A percentile compares a stretch with the other conserved stretches of the same genome.
phyloP scores from a whole-genome alignment of 2,329 filamentous ascomycete genomes.

The Furcasterigmium furcatum region DNA sequence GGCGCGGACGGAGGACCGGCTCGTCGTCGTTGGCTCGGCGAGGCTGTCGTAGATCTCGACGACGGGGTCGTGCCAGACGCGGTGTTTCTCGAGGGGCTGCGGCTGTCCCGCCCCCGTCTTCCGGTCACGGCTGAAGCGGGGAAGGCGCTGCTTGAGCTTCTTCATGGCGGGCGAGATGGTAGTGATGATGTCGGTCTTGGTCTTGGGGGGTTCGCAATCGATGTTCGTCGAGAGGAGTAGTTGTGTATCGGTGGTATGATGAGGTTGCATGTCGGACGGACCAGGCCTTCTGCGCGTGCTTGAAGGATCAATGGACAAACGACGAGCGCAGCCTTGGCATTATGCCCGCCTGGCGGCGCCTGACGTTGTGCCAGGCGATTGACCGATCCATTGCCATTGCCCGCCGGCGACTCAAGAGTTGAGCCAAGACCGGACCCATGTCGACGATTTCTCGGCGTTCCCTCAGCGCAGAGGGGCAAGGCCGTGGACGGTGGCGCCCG shows the following conservation, averaged over 20 bases:
- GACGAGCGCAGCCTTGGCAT: too few relatives aligned
- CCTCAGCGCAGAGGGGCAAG: too few relatives aligned
- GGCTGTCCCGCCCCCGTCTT: too few relatives aligned
- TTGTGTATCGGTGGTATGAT: neutral
- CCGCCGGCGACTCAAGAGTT: too few relatives aligned
- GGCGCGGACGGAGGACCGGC: conserved; percentile 5
- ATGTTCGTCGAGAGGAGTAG: neutral
- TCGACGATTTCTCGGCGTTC: too few relatives aligned
- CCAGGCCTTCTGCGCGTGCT: too few relatives aligned
- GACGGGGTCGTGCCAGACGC: conserved; percentile 9
- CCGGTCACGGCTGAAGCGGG: neutral
- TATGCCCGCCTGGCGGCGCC: too few relatives aligned
- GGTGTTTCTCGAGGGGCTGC: conserved; percentile 2
- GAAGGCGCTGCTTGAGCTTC: neutral
- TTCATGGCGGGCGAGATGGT: neutral
- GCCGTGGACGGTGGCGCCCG: too few relatives aligned
- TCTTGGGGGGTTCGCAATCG: neutral
- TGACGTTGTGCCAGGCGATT: too few relatives aligned
- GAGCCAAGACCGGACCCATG: too few relatives aligned
- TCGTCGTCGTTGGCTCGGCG: neutral
- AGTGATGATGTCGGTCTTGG: neutral
- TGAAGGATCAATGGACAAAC: too few relatives aligned
- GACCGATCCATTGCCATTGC: too few relatives aligned
- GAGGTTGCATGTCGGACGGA: neutral
- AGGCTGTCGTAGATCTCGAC: conserved; percentile 11